phyloP scores from a whole-genome alignment of 352 stramenopile species.

The Globisporangium abappressorium region DNA sequence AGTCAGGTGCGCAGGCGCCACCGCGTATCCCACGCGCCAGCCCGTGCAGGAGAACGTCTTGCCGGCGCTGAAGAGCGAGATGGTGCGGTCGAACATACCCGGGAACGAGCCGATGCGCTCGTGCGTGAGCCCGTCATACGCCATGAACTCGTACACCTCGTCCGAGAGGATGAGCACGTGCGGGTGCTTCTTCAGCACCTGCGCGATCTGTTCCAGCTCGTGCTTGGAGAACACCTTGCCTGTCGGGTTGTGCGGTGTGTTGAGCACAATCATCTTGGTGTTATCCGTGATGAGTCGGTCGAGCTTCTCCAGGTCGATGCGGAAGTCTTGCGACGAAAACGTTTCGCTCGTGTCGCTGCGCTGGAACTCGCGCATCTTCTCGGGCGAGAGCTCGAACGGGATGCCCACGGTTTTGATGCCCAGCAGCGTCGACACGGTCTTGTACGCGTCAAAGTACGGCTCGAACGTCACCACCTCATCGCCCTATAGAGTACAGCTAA shows the following conservation, averaged over 20 bases:
- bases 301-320: constrained; percentile 85
- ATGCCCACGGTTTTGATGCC: constrained; percentile 74
- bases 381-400: constrained; percentile 53
- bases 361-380: constrained; percentile 46
- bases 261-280: constrained; percentile 96
- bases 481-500: constrained; percentile 25
- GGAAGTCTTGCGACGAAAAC: constrained; percentile 75
- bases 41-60: constrained; percentile 95
- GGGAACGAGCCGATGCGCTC: constrained; percentile 76
- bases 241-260: constrained; percentile 99
- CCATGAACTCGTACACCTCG: constrained; percentile 99
- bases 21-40: constrained; percentile 89
- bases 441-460: constrained; percentile 90
- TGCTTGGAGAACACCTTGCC: constrained; percentile 95
- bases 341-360: constrained; percentile 17
- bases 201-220: constrained; percentile 92
- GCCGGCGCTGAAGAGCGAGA: constrained; percentile 91
- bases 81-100: constrained; percentile 83
- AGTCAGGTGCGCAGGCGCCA: constrained; percentile 54
- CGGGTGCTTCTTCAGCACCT: constrained; percentile 80
- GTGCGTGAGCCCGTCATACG: constrained; percentile 74
- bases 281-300: constrained; percentile 83
- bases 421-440: constrained; percentile 81
- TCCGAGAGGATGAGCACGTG: constrained; percentile 94
- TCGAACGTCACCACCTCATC: constrained; percentile 88